Conservation (phyloP, 2,329 filamentous ascomycete genomes). For the Ophiostoma novo-ulmi region DNA sequence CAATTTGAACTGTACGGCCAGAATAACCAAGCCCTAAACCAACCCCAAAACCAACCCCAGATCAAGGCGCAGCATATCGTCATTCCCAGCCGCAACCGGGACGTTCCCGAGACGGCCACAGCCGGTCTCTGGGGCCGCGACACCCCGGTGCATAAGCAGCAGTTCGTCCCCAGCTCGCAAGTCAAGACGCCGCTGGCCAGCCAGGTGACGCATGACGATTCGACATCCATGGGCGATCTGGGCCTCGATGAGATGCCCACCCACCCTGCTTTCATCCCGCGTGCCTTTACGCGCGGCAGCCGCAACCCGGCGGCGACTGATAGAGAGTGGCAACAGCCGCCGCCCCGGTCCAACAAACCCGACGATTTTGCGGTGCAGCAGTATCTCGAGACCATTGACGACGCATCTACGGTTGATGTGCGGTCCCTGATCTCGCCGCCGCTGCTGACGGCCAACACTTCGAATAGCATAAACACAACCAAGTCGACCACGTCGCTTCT, state of each 20-base stretch:
- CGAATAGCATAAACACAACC: not conserved
- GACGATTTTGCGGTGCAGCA: constrained; percentile 36
- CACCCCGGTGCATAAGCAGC: constrained; percentile 14
- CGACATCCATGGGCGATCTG: not conserved
- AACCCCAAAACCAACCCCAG: not conserved
- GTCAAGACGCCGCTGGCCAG: not conserved
- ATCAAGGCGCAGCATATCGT: constrained; percentile 27
- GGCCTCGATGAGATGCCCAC: constrained; percentile 38
- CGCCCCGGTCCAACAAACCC: constrained; percentile 23
- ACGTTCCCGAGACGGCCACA: not conserved
- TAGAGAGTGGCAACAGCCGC: not conserved
- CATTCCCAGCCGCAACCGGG: not conserved
- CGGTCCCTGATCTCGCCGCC: constrained; percentile 28
- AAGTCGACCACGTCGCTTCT: not conserved
- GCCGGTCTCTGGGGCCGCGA: constrained; percentile 18
- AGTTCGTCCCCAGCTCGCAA: not conserved
- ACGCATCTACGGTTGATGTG: constrained; percentile 24
- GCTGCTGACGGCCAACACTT: not conserved
- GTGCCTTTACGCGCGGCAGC: constrained; percentile 21
- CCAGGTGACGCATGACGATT: not conserved
- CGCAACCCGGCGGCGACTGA: constrained; percentile 1
- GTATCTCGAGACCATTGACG: constrained; percentile 36
- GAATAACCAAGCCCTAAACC: not conserved
- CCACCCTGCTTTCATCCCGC: constrained; percentile 47
- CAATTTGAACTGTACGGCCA: constrained; percentile 32